Evolutionary conservation across 1,284 basidiomycete genomes (phyloP).

Genomic region (Ganoderma boninense): DNA sequence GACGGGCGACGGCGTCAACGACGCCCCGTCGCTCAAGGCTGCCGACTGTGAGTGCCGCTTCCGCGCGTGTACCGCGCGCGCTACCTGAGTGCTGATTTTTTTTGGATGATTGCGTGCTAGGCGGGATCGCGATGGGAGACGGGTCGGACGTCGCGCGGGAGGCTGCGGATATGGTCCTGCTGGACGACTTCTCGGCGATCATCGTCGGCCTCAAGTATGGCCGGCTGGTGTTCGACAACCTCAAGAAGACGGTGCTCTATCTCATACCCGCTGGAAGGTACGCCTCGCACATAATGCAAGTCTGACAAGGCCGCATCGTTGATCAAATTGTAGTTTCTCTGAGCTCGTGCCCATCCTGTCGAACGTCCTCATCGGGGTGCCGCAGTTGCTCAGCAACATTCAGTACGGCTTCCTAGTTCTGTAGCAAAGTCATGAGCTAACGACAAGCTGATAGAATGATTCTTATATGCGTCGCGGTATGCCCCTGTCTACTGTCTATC

Average conservation of each 20-base stretch:
- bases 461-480: conserved; percentile 60
- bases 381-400: conserved; percentile 58
- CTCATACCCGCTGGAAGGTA: conserved; percentile 55
- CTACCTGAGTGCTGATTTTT: no score
- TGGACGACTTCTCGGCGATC: conserved; percentile 57
- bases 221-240: conserved; percentile 72
- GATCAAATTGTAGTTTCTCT: conserved; percentile 52
- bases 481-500: conserved; percentile 8
- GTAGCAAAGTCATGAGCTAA: not conserved
- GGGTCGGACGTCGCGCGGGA: conserved; percentile 57
- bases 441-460: conserved; percentile 47
- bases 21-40: conserved; percentile 66
- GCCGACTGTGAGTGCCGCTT: conserved; percentile 50
- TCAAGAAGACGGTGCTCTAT: conserved; percentile 60
- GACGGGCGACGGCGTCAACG: conserved; percentile 78
- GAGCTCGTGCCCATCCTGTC: conserved; percentile 74
- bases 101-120: conserved; percentile 22
- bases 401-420: conserved; percentile 42
- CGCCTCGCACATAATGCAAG: not conserved
- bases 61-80: conserved; percentile 43
- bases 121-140: conserved; percentile 60
- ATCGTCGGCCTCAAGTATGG: conserved; percentile 60
- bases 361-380: conserved; percentile 52
- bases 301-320: not conserved
- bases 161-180: conserved; percentile 55